Conservation (phyloP, 1,139 yeast genomes). For the Magnusiomyces clavatus region DNA sequence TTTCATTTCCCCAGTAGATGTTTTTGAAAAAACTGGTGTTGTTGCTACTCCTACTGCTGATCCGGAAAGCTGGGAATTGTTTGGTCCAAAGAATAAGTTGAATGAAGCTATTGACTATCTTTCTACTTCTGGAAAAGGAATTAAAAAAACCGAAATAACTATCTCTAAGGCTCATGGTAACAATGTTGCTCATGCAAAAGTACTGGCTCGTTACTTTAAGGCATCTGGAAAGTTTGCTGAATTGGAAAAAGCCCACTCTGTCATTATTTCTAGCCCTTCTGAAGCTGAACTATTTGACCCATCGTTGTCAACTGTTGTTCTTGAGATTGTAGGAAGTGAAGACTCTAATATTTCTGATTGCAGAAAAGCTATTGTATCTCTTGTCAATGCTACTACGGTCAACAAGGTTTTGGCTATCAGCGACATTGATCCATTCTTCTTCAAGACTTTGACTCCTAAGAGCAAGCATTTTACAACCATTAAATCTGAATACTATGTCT, state of each 20-base stretch:
- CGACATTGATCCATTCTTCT: constrained; percentile 67
- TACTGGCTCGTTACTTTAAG: constrained; percentile 59
- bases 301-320: constrained; percentile 21
- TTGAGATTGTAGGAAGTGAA: constrained; percentile 39
- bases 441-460: constrained; percentile 38
- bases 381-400: constrained; percentile 70
- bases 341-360: constrained; percentile 42
- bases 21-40: constrained; percentile 53
- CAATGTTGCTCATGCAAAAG: constrained; percentile 64
- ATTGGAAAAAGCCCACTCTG: constrained; percentile 37
- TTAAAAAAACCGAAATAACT: constrained; percentile 63
- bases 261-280: constrained; percentile 51
- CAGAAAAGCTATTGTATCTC: constrained; percentile 61
- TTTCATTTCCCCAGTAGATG: constrained; percentile 36
- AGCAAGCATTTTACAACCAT: constrained; percentile 37
- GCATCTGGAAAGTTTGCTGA: constrained; percentile 40
- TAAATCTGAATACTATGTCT: constrained; percentile 44
- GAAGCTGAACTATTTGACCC: constrained; percentile 33
- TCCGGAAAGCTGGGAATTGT: constrained; percentile 43
- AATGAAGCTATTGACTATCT: constrained; percentile 52
- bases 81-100: constrained; percentile 58
- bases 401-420: constrained; percentile 47
- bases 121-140: constrained; percentile 44
- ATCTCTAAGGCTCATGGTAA: constrained; percentile 85
- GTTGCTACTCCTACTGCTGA: constrained; percentile 49